Evolutionary conservation across 1,139 yeast genomes (phyloP), one percentile per base, ranked within the genome.

Genomic region (Protomyces arabidopsidicola): DNA sequence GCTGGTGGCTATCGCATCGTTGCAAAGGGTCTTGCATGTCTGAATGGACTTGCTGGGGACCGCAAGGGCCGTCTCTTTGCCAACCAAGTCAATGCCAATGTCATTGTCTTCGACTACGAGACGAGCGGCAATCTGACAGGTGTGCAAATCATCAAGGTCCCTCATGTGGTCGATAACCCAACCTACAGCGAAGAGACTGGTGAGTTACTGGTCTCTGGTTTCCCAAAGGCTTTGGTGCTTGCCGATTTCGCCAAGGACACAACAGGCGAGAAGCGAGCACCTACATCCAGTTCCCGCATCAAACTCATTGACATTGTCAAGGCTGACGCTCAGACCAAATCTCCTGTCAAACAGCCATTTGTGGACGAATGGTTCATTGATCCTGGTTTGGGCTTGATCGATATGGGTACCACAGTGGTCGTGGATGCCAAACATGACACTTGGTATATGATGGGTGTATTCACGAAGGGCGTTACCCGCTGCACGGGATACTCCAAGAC

Each of bases 11-110:
- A 60, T 35, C 53, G 63, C 10, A 53, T 34, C 50, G 39, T 34
- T 6, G 31, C 24, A n/a, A 45, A 55, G 14, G 56, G 56, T 20
- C 39, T 58, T 5, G 56, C 53, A 12, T 38, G 45, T 35, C 45
- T 58, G 36, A 58, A 58, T 35, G 62, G 62, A 14, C 56, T 58
- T 9, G 53, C 62, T 27, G 62, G 62, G 12, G 62, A 58, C 24
- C 51, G 62, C 24, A 58, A 58, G n/a, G 62, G 56, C 5, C 22
- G 53, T 10, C 20, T 58, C 38, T 58, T 52, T 38, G 38, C 53
- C 39, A 58, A 58, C 36, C 62, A 58, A 14, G 56, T 54, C 54
- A 60, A 60, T 24, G 63, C 48, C 24, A 45, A 42, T 14, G 53
- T 60, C 27, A 52, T 51, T 3, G 63, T 53, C 42, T 48, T 18